Base-by-base conservation (phyloP, 2,329 filamentous ascomycete species). In the Thielaviopsis cerberus region DNA sequence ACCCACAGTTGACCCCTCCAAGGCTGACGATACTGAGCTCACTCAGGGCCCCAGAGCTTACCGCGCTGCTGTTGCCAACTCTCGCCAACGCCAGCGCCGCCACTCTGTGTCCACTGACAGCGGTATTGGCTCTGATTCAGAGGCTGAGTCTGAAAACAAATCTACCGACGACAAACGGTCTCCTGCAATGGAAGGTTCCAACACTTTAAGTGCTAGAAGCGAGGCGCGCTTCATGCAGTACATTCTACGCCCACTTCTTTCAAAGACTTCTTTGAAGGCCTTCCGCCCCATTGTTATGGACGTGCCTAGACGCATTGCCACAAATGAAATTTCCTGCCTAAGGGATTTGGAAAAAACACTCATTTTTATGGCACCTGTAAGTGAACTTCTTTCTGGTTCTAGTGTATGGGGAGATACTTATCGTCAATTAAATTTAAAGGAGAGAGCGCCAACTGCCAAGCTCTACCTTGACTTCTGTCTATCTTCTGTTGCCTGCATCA, bases 311-410 rank as follows among this genome's bases (percentile, higher is more conserved):
- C 85, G 85, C 67, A 92, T 95, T 68, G 80, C 81, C 66, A 80
- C 83, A 67, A 90, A 88, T 70, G 82, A 92, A 66, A 92, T 97
- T 66, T 82, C 86, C 69, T 95, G 86, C 73, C 80, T 97, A 58
- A 83, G 91, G 69, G 91, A 97, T 71, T 78, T 97, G 54, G 91
- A 97, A 72, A 95, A 95, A 79, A 91, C 85, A 10, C 75, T 97
- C 62, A 81, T 96, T 66, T 89, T 90, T 71, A 81, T 90, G 69
- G 88, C 90, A 74, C 88, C 88, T 70, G 91, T 96, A 85, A 94
- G 90, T 94, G 70, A 76, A 68, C 68, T 75, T 73, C 71, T 74
- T 70, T 67, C 69, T 71, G 74, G 75, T 72, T 68, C 68, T 71
- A 74, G 75, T 69, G 69, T 77, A 73, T 77, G 77, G 76, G 76